Percentiles rank a stretch among this genome's conserved stretches.
phyloP scores from a whole-genome alignment of 2,329 filamentous ascomycete species.

The Colletotrichum chlorophyti region DNA sequence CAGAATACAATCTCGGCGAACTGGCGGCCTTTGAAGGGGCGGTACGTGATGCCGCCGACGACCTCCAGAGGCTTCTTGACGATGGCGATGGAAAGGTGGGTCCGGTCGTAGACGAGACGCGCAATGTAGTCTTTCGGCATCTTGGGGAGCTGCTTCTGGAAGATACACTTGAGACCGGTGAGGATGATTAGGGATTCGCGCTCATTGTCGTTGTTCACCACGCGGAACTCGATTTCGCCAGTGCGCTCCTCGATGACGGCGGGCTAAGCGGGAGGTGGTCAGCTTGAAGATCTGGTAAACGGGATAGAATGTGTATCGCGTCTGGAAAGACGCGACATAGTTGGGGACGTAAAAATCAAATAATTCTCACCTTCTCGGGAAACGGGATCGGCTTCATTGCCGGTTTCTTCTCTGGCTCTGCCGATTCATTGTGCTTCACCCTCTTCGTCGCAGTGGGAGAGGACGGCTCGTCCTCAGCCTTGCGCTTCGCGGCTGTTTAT shows the following conservation, averaged over 20 bases:
- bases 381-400: constrained; percentile 77
- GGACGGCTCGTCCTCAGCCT: constrained; percentile 71
- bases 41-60: constrained; percentile 96
- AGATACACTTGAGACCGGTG: constrained; percentile 95
- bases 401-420: constrained; percentile 57
- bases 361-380: constrained; percentile 84
- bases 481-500: constrained; percentile 66
- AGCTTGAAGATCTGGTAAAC: constrained; percentile 5
- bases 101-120: constrained; percentile 94
- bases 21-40: constrained; percentile 87
- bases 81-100: constrained; percentile 94
- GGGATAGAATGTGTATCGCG: background rate
- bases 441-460: constrained; percentile 71
- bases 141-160: constrained; percentile 97
- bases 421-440: constrained; percentile 57
- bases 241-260: constrained; percentile 93
- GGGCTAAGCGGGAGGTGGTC: constrained; percentile 56
- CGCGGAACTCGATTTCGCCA: constrained; percentile 94
- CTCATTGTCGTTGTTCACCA: constrained; percentile 94
- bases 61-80: constrained; percentile 96
- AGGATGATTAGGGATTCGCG: constrained; percentile 92
- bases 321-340: background rate
- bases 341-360: background rate
- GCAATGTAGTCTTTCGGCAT: constrained; percentile 99
- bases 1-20: constrained; percentile 99